Conservation (phyloP, 257 asterid species). For the Nicotiana obtusifolia region DNA sequence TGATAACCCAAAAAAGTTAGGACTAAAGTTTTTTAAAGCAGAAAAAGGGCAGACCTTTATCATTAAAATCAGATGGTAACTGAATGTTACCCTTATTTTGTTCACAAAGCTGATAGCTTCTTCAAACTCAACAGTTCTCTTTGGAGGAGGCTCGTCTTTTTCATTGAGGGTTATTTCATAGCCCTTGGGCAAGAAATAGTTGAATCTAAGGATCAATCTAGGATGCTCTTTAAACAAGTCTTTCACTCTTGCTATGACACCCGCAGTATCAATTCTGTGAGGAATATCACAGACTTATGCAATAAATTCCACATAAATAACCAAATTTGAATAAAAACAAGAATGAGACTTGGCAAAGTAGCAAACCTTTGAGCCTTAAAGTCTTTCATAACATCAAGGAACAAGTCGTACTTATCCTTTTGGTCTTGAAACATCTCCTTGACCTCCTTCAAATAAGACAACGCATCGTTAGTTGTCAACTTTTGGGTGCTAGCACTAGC, state of each 20-base stretch:
- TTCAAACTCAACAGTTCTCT: constrained; percentile 78
- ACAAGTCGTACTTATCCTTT: constrained; percentile 75
- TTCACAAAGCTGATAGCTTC: constrained; percentile 92
- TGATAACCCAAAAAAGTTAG: neutral
- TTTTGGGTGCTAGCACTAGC: constrained; percentile 52
- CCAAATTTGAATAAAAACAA: neutral
- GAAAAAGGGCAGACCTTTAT: neutral
- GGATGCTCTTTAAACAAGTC: constrained; percentile 84
- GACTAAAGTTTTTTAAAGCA: neutral
- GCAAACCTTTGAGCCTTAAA: constrained; percentile 86
- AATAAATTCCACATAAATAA: neutral
- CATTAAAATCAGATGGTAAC: neutral
- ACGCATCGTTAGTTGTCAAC: constrained; percentile 78
- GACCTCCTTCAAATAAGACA: constrained; percentile 83
- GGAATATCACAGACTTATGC: constrained; percentile 13
- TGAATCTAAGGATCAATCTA: constrained; percentile 71
- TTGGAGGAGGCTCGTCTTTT: constrained; percentile 75
- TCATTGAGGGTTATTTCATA: constrained; percentile 73
- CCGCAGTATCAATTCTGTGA: constrained; percentile 74
- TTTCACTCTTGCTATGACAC: constrained; percentile 79
- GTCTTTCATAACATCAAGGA: constrained; percentile 92
- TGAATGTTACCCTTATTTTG: constrained; percentile 73
- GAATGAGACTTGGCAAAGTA: too few relatives aligned
- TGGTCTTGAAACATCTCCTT: constrained; percentile 91
- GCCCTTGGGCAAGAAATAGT: constrained; percentile 88